Evolutionary conservation across 2,329 filamentous ascomycete species (phyloP), one percentile per base, ranked within the genome.

Genomic region (Hymenoscyphus occultus): DNA sequence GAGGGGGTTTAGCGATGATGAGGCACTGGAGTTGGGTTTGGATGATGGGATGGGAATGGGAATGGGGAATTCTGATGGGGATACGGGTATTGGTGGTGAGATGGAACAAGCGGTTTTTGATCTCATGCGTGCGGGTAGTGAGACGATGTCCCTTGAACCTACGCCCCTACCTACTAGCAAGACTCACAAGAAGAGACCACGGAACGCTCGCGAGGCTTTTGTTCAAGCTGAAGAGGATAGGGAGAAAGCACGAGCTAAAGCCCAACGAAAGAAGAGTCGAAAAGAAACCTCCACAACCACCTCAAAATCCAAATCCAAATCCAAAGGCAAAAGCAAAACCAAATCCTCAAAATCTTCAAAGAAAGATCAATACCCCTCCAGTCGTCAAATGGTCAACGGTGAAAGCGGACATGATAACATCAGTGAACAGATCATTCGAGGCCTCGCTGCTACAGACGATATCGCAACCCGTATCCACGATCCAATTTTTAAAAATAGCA

Each of bases 381-480:
- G 45, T 16, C 45, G 45, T 9, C 45, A 22, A 51, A 51, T 51
- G 45, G 45, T 51, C 59, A 56, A 59, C 35, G 31, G 31, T 5
- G 28, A 6, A 7, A 56, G 59, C 42, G 65, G 68, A 22, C 45
- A 64, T 7, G 72, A 74, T 56, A 56, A 63, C 6, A 51, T 70
- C 19, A 65, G 63, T 3, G 60, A 68, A n/a, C 66, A 68, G 40
- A 71, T 74, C 1, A 60, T 74, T 1, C 60, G 69, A 0, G 64
- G 67, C 31, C 60, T 74, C 1, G 61, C 71, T 39, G 62, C 42
- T 12, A 67, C 64, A 7, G 68, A 74, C 45, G 67, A 68, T 1
- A 69, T 75, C 5, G 35, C 60, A 4, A 70, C 74, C 5, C 68
- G 70, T 1, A 48, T 73, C 0, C 32, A 68, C 10, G 64, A 74